Conservation (phyloP, 1,139 yeast genomes). For the Geotrichum candidum region DNA sequence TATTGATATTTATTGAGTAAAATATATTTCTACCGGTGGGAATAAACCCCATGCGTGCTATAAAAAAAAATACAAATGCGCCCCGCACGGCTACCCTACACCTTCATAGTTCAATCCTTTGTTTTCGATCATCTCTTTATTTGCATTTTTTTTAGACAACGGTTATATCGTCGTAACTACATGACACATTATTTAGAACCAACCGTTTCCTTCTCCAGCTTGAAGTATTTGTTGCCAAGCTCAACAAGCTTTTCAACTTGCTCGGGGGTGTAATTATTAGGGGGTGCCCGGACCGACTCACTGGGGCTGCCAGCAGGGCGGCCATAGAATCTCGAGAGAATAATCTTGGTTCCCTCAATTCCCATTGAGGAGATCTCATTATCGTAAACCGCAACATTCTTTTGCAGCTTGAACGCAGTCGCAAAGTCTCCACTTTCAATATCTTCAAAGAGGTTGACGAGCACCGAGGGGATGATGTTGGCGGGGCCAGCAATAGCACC, state of each 20-base stretch:
- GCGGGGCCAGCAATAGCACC: constrained; percentile 46
- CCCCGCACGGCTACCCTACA: too few relatives aligned
- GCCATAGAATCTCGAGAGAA: background rate
- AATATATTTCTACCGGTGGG: too few relatives aligned
- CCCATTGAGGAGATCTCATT: constrained; percentile 8
- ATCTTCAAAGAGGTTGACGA: constrained; percentile 26
- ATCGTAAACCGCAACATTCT: constrained; percentile 2
- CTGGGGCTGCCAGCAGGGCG: background rate
- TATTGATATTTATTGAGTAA: too few relatives aligned
- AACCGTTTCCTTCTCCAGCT: background rate
- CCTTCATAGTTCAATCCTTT: too few relatives aligned
- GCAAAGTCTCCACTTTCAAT: constrained; percentile 3
- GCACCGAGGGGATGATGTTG: constrained; percentile 40
- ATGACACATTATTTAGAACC: background rate
- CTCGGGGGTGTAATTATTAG: background rate
- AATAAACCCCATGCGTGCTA: too few relatives aligned
- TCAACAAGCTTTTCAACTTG: background rate
- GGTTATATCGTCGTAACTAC: too few relatives aligned
- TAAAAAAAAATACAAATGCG: too few relatives aligned
- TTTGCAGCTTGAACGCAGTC: constrained; percentile 6
- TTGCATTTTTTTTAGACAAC: too few relatives aligned
- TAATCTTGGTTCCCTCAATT: constrained; percentile 9
- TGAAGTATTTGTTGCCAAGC: background rate
- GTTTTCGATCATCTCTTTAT: too few relatives aligned
- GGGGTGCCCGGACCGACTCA: background rate